Conservation (phyloP, 2,329 filamentous ascomycete genomes). For the Dothistroma pini region DNA sequence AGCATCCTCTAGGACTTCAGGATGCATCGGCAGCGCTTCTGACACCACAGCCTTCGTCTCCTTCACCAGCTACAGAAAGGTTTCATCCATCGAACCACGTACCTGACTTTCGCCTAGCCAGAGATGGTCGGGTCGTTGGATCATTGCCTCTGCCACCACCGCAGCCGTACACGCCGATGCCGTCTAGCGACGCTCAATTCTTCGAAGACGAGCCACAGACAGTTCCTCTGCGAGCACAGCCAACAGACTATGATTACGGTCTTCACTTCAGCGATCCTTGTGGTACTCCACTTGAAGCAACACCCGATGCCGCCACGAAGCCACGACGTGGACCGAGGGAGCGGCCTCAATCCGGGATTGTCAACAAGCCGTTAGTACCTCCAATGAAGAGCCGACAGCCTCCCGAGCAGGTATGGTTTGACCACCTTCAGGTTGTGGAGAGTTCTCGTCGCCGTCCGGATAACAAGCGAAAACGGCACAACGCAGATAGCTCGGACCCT, state of each 20-base stretch:
- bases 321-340: constrained; percentile 22
- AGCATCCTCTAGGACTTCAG: neutral
- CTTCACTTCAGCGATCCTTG: neutral
- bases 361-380: constrained; percentile 33
- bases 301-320: constrained; percentile 19
- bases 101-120: constrained; percentile 19
- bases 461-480: constrained; percentile 8
- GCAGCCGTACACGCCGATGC: constrained; percentile 12
- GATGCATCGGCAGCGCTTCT: constrained; percentile 15
- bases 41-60: constrained; percentile 34
- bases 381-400: constrained; percentile 22
- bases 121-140: constrained; percentile 22
- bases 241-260: neutral
- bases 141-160: constrained; percentile 15
- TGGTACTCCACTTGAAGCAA: constrained; percentile 28
- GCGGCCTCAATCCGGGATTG: constrained; percentile 13
- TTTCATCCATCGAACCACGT: constrained; percentile 26
- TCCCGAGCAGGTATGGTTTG: constrained; percentile 29
- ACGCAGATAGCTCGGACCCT: constrained; percentile 10
- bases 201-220: neutral
- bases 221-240: neutral
- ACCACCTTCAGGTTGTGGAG: constrained; percentile 26
- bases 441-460: constrained; percentile 4
- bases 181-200: neutral
- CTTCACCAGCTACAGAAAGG: constrained; percentile 13